These are phyloP conservation scores for Stemphylium lycopersici DNA, from an alignment of 2,329 filamentous ascomycete species.

Conservation along the genomic window DNA sequence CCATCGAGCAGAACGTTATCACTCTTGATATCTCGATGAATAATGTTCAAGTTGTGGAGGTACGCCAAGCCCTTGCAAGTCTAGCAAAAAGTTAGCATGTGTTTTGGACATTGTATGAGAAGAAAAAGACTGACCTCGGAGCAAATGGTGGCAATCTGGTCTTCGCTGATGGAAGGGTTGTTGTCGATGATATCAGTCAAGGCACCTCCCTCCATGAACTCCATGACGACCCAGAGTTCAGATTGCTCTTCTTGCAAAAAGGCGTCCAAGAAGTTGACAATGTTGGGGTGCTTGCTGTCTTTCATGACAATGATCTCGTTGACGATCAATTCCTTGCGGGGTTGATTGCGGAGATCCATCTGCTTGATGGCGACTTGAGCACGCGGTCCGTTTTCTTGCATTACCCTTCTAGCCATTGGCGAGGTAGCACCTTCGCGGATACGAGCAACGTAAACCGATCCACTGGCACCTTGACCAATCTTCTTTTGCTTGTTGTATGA, in stretches of 20 bases:
- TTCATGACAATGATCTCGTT: conserved; percentile 99
- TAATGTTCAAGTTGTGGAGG: conserved; percentile 93
- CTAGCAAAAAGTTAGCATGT: conserved; percentile 57
- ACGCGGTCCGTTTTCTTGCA: conserved; percentile 78
- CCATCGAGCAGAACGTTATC: conserved; percentile 96
- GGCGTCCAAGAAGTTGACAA: conserved; percentile 97
- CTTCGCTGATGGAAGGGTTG: conserved; percentile 89
- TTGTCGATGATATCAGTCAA: conserved; percentile 99
- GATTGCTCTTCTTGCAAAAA: conserved; percentile 94
- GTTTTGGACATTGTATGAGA: not conserved
- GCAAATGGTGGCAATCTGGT: conserved; percentile 97
- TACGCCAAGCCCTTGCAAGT: conserved; percentile 95
- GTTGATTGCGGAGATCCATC: conserved; percentile 98
- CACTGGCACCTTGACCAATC: conserved; percentile 97
- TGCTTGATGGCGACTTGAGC: conserved; percentile 98
- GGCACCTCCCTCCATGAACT: conserved; percentile 98
- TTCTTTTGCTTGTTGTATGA: conserved; percentile 99
- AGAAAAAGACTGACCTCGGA: conserved; percentile 74
- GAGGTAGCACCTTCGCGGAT: conserved; percentile 89
- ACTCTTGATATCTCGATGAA: conserved; percentile 98
- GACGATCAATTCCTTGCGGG: conserved; percentile 96
- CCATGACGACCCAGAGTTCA: conserved; percentile 99
- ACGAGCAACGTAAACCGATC: conserved; percentile 96
- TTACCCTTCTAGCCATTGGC: conserved; percentile 75
- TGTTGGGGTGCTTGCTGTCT: conserved; percentile 96